phyloP scores from a whole-genome alignment of 2,329 filamentous ascomycete species.

The Penicillium sp. region DNA sequence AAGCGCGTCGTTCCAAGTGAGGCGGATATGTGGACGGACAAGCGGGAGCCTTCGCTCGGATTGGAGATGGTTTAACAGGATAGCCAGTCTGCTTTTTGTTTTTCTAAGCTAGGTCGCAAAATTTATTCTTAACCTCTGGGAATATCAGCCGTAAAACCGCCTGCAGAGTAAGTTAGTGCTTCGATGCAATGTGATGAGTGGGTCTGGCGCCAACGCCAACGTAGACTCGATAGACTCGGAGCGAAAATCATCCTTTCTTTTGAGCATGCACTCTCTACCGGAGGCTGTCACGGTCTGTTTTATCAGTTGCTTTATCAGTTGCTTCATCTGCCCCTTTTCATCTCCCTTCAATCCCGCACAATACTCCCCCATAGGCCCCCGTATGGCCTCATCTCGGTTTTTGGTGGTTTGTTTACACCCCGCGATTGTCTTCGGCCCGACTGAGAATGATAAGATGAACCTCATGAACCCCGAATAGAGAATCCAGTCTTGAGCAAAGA shows the following conservation, averaged over 20 bases:
- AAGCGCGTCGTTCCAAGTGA: constrained; percentile 52
- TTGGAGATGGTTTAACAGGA: not conserved
- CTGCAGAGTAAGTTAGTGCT: not conserved
- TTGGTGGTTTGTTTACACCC: constrained; percentile 1
- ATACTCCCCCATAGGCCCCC: not conserved
- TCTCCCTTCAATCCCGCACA: not conserved
- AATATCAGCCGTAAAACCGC: not conserved
- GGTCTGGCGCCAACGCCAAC: not conserved
- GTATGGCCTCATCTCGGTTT: not conserved
- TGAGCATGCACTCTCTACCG: not conserved
- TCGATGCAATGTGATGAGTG: not conserved
- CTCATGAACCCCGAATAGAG: not conserved
- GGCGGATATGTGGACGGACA: constrained; percentile 64
- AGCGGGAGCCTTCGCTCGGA: constrained; percentile 54
- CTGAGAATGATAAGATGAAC: not conserved
- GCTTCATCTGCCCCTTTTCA: not conserved
- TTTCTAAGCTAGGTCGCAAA: not conserved
- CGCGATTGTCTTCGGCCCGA: not conserved
- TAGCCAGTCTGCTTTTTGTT: not conserved
- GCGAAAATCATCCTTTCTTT: not conserved
- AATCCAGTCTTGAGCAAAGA: not conserved
- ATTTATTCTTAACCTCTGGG: not conserved
- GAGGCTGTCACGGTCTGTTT: not conserved
- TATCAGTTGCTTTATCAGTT: not conserved
- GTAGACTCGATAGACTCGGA: not conserved